These are phyloP conservation scores for Hemisphaericaspora subhashii DNA, from an alignment of 1,139 yeast species.

Conservation along the genomic window DNA sequence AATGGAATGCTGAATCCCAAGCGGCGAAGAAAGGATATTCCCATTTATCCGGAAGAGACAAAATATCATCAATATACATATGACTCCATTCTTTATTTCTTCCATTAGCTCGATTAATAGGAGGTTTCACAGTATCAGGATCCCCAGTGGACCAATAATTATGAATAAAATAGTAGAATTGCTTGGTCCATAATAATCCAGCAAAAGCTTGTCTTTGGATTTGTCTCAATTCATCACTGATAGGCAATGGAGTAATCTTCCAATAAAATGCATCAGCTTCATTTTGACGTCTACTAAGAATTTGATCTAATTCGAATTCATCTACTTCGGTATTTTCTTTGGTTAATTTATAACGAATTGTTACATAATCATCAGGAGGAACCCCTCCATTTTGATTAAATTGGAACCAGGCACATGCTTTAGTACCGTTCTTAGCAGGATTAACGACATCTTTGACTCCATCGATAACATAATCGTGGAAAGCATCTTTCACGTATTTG, in stretches of 20 bases:
- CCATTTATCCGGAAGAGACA: slow-evolving; percentile 95
- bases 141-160: slow-evolving; percentile 91
- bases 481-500: slow-evolving; percentile 80
- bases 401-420: slow-evolving; percentile 78
- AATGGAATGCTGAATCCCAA: slow-evolving; percentile 97
- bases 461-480: slow-evolving; percentile 79
- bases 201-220: slow-evolving; percentile 95
- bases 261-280: slow-evolving; percentile 96
- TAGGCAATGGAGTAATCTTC: slow-evolving; percentile 84
- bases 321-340: slow-evolving; percentile 54
- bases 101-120: slow-evolving; percentile 76
- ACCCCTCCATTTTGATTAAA: slow-evolving; percentile 77
- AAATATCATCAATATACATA: slow-evolving; percentile 82
- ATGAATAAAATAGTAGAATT: slow-evolving; percentile 85
- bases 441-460: slow-evolving; percentile 62
- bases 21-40: slow-evolving; percentile 97
- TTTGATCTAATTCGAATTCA: slow-evolving; percentile 73
- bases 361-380: slow-evolving; percentile 87
- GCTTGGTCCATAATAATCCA: slow-evolving; percentile 93
- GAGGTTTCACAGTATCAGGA: slow-evolving; percentile 74
- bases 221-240: slow-evolving; percentile 76
- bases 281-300: slow-evolving; percentile 73
- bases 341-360: slow-evolving; percentile 77
- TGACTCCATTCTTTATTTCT: slow-evolving; percentile 91
- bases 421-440: slow-evolving; percentile 40